phyloP scores from a whole-genome alignment of 148 eudicot genomes.

The Vaccinium myrtillus region DNA sequence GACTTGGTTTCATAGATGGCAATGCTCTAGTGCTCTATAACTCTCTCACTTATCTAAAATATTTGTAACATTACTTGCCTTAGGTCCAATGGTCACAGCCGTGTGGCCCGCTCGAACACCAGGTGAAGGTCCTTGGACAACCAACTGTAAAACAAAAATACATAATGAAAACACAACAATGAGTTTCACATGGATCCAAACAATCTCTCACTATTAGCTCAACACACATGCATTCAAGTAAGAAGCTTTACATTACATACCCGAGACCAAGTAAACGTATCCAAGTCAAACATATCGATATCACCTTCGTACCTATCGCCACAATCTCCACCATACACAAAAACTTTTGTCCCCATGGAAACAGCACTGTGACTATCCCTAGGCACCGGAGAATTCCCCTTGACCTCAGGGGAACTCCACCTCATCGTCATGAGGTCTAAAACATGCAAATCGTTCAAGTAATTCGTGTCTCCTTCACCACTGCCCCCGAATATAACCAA shows the following conservation, averaged over 20 bases:
- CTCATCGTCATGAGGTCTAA: slow-evolving; percentile 69
- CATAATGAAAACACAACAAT: not conserved
- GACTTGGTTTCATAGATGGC: not conserved
- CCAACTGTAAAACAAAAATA: slow-evolving; percentile 36
- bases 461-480: slow-evolving; percentile 81
- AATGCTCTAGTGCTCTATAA: not conserved
- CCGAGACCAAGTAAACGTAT: slow-evolving; percentile 66
- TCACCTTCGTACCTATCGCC: slow-evolving; percentile 83
- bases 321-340: slow-evolving; percentile 84
- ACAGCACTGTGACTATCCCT: slow-evolving; percentile 82
- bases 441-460: slow-evolving; percentile 78
- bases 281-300: slow-evolving; percentile 61
- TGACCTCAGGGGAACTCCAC: slow-evolving; percentile 58
- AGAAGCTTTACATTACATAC: slow-evolving; percentile 32
- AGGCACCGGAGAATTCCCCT: slow-evolving; percentile 55
- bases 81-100: slow-evolving; percentile 59
- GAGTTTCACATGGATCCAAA: not conserved
- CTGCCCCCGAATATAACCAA: slow-evolving; percentile 88
- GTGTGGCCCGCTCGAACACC: slow-evolving; percentile 92
- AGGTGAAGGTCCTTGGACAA: slow-evolving; percentile 59
- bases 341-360: slow-evolving; percentile 51
- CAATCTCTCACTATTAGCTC: not conserved
- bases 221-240: not conserved
- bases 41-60: not conserved
- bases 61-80: slow-evolving; percentile 42